Conservation (phyloP, 1,284 basidiomycete genomes). For the Rhizoctonia solani region DNA sequence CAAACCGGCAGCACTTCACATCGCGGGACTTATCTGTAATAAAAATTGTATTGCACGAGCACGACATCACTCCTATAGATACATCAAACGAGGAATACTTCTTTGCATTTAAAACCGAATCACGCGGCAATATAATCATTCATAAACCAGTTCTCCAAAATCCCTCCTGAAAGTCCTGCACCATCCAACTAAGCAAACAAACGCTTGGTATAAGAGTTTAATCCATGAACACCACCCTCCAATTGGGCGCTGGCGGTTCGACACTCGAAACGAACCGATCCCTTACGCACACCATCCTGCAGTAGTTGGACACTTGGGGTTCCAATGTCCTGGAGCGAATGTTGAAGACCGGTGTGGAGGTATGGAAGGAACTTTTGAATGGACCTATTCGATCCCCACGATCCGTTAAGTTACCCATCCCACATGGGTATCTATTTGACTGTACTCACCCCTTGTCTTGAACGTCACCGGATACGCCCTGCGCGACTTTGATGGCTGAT, state of each 20-base stretch:
- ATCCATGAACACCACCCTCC: conserved; percentile 93
- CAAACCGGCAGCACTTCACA: conserved; percentile 7
- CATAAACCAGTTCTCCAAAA: not conserved
- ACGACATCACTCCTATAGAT: conserved; percentile 9
- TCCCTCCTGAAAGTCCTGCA: not conserved
- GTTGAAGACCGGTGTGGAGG: conserved; percentile 89
- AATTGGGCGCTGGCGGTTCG: conserved; percentile 95
- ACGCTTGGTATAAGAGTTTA: conserved; percentile 79
- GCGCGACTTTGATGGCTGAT: conserved; percentile 94
- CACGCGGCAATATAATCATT: no score
- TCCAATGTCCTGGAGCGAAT: conserved; percentile 95
- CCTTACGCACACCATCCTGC: conserved; percentile 62
- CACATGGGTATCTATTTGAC: conserved; percentile 65
- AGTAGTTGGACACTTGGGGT: conserved; percentile 69
- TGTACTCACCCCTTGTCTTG: conserved; percentile 84
- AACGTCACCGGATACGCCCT: conserved; percentile 96
- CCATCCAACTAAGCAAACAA: conserved; percentile 51
- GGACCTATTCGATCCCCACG: not conserved
- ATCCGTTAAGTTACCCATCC: conserved; percentile 53
- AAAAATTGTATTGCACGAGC: conserved; percentile 1
- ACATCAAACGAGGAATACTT: conserved; percentile 17
- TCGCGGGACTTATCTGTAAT: not conserved
- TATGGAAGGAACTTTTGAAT: conserved; percentile 64
- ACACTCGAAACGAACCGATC: conserved; percentile 87
- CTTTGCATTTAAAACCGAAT: conserved; percentile 13